Percentiles rank a stretch among this genome's conserved stretches.
These are phyloP conservation scores for Nitzschia putrida DNA, from an alignment of 108 stramenopile species.

Conservation along the genomic window DNA sequence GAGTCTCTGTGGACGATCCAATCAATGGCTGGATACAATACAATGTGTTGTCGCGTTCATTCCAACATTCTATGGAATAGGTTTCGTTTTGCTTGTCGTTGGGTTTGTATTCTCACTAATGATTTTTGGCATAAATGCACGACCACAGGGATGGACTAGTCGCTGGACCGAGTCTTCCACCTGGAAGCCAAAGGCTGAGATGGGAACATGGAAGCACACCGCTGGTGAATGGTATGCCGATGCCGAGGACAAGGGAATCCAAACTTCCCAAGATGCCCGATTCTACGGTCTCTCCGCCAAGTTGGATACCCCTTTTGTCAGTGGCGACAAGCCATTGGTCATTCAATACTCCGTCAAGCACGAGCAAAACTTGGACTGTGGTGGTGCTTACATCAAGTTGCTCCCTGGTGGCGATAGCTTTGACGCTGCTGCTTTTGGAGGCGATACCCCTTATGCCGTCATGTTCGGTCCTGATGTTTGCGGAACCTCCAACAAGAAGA, in stretches of 20 bases:
- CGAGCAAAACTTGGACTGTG: slow-evolving; percentile 97
- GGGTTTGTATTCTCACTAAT: neutral
- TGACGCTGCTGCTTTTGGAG: slow-evolving; percentile 89
- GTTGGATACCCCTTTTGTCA: slow-evolving; percentile 80
- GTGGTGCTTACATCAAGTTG: slow-evolving; percentile 99
- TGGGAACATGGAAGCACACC: slow-evolving; percentile 94
- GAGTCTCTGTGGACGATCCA: no score
- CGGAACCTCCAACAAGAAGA: slow-evolving; percentile 88
- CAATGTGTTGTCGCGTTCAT: no score
- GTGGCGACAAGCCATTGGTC: slow-evolving; percentile 91
- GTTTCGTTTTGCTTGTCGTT: no score
- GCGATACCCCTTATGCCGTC: slow-evolving; percentile 95
- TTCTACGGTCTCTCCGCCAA: slow-evolving; percentile 95
- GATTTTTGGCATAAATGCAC: neutral
- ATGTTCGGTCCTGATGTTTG: slow-evolving; percentile 99
- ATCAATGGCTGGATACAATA: no score
- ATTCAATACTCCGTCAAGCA: slow-evolving; percentile 97
- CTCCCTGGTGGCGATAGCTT: slow-evolving; percentile 78
- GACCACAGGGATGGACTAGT: slow-evolving; percentile 66
- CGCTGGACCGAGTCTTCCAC: slow-evolving; percentile 93
- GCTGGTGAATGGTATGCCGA: slow-evolving; percentile 91
- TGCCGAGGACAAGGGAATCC: slow-evolving; percentile 91
- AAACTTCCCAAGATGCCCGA: slow-evolving; percentile 89
- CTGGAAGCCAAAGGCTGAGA: slow-evolving; percentile 91
- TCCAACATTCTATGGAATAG: no score